Conservation (phyloP, 306 rosid genomes). For the Quercus mongolica region DNA sequence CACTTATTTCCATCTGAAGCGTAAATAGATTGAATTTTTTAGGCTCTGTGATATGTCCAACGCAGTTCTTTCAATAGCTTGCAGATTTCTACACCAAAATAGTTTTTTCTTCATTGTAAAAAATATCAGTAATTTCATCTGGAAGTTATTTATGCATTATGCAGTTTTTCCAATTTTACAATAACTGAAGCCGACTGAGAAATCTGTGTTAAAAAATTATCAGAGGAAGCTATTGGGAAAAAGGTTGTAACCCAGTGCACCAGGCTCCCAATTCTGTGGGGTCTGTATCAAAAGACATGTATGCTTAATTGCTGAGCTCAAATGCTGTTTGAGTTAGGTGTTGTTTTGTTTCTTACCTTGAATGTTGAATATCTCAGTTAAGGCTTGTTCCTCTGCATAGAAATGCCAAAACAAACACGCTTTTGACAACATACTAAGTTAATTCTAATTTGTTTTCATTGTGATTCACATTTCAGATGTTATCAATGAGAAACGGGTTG, state of each 20-base stretch:
- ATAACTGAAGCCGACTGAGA: neutral
- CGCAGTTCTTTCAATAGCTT: neutral
- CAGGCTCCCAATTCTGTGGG: no score
- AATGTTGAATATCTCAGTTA: neutral
- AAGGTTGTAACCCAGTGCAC: no score
- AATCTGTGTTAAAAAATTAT: neutral
- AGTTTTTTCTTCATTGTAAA: neutral
- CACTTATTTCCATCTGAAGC: neutral
- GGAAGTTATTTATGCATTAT: neutral
- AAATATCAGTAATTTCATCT: neutral
- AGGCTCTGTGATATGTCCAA: neutral
- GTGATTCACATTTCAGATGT: conserved; percentile 61
- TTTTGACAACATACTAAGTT: neutral
- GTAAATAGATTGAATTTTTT: neutral
- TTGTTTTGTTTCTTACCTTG: neutral
- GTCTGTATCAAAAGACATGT: neutral
- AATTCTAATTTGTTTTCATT: neutral
- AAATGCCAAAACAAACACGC: neutral
- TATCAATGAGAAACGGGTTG: conserved; percentile 82
- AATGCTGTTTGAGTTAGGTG: neutral
- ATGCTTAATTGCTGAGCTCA: neutral
- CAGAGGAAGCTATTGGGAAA: neutral
- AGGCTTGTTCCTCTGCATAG: neutral
- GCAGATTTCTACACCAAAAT: neutral
- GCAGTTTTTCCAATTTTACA: neutral